Percentiles rank a stretch among this genome's conserved stretches.
phyloP scores from a whole-genome alignment of 495 filamentous ascomycete species.

The Penicillium parvum region DNA sequence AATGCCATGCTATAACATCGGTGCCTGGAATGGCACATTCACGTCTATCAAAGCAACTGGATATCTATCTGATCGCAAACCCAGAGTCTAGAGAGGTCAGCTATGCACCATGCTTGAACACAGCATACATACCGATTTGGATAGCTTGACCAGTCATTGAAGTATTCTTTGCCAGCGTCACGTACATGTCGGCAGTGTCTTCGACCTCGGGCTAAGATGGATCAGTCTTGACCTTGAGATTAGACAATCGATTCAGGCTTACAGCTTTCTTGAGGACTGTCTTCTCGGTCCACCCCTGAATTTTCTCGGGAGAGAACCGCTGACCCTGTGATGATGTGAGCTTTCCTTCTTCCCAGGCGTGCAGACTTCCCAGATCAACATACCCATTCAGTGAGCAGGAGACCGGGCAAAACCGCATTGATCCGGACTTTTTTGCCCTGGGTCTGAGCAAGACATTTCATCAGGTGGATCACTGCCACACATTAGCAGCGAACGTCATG shows the following conservation, averaged over 20 bases:
- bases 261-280: conserved; percentile 44
- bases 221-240: conserved; percentile 7
- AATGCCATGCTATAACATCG: neutral
- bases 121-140: conserved; percentile 42
- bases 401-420: conserved; percentile 64
- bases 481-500: conserved; percentile 3
- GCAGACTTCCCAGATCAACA: conserved; percentile 3
- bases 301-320: conserved; percentile 39
- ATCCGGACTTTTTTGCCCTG: conserved; percentile 63
- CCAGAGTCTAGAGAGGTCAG: conserved; percentile 33
- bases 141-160: conserved; percentile 56
- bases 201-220: conserved; percentile 48
- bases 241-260: conserved; percentile 3
- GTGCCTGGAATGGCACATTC: neutral
- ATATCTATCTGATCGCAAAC: conserved; percentile 23
- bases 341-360: neutral
- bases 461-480: conserved; percentile 55
- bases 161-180: conserved; percentile 50
- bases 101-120: conserved; percentile 5
- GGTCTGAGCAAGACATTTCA: conserved; percentile 65
- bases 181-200: conserved; percentile 50
- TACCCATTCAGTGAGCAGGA: conserved; percentile 72
- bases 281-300: conserved; percentile 34
- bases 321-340: conserved; percentile 33
- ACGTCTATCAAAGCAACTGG: neutral